Base-by-base conservation (phyloP, 345 rosid species). In the Mercurialis annua region DNA sequence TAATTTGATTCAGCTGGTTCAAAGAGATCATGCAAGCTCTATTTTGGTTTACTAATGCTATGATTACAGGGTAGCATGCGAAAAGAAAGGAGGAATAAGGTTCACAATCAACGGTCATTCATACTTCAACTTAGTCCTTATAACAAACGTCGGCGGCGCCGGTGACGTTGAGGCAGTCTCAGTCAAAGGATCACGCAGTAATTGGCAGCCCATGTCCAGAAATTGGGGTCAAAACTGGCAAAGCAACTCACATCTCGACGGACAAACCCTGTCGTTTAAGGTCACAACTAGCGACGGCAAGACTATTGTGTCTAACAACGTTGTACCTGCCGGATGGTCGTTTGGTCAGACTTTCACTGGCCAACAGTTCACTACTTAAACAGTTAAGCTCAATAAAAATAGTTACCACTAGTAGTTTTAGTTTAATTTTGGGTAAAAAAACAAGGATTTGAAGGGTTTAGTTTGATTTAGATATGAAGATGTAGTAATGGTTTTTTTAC, bases 201-300 rank as follows among this genome's bases (percentile, higher is more conserved):
- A 18, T 8, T 71, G 75, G 75, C 69, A 56, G 23, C 52, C 70
- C 65, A 71, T 71, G 75, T 65, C 75, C 20, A 71, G 75, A 38
- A 71, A 71, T 14, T 71, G 75, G 75, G 75, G 75, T 36, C 75
- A 71, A 16, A 71, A 65, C 36, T 71, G 75, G 75, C 75, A 71
- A 21, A 66, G 70, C 59, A 71, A 71, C 51, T 27, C 58, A 5
- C 27, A 56, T 7, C 75, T 71, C 3, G 23, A 56, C 15, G 75
- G 75, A 18, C 70, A 65, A 59, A 40, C 64, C 59, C 44, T 71
- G 4, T 71, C 70, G 2, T 71, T 71, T 16, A 65, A 65, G 70
- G 70, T 64, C 6, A 71, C 75, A 44, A 71, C 75, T 14, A 49
- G 75, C 9, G 70, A 71, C 17, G 75, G 75, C 0, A 42, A 59